Evolutionary conservation across 2,329 filamentous ascomycete species (phyloP), one percentile per base, ranked within the genome.

Genomic region (Nemania bipapillata): DNA sequence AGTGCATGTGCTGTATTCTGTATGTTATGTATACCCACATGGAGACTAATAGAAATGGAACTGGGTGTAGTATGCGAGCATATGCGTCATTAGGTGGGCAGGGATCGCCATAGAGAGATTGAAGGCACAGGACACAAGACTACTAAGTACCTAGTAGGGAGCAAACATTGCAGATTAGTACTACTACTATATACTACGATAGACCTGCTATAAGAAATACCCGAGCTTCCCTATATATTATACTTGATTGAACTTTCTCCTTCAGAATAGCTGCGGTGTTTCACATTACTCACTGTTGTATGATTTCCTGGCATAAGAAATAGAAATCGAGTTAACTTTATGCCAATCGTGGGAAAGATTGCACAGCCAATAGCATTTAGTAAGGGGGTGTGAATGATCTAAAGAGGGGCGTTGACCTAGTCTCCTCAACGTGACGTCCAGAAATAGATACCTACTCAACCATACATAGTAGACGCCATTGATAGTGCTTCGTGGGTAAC

Each of bases 331-430:
- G 28, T 45, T 45, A 15, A 45, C 28, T 40, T 54, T n/a, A 58
- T 54, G 47, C 65, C 53, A 63, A 54, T 26, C 32, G 9, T 32
- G 30, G 9, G 30, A 40, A 45, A n/a, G 40, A 20, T 62, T 37
- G 26, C 4, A 40, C n/a, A 50, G 32, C 64, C 58, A 63, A 66
- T 66, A 28, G 52, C 28, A 32, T 52, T 22, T 17, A 40, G 37
- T 12, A 50, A 56, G 15, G 49, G 49, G 56, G 24, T 45, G 22
- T 64, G 12, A 22, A 20, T 15, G 20, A 11, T 20, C 7, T 11
- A 11, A 12, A 37, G 11, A 32, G 63, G 56, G 50, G 50, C 40
- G 56, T 58, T 37, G 47, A 11, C 49, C 28, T 54, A 58, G 57
- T 45, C 22, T n/a, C n/a, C 24, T 11, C 24, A 11, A 22, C 40